Conservation (phyloP, 345 rosid species). For the Bruguiera parviflora region DNA sequence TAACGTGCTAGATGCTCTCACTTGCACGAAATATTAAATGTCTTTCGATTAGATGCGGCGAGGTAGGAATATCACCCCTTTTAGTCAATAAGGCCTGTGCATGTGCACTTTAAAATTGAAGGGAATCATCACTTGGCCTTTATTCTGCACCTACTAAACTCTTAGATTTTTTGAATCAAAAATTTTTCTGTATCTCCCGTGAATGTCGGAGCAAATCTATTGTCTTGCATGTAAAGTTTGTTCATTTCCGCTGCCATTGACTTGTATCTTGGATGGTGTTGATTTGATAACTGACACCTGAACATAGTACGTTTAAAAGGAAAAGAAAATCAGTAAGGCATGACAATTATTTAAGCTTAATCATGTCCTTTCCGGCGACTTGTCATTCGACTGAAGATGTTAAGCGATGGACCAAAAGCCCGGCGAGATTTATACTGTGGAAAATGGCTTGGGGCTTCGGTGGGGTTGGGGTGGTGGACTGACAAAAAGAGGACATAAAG, state of each 20-base stretch:
- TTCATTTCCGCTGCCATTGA: conserved; percentile 24
- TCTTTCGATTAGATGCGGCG: neutral
- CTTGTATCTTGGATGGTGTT: conserved; percentile 2
- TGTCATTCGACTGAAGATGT: neutral
- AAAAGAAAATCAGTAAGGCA: neutral
- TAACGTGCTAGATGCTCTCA: too few species aligned
- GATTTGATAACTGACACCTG: neutral
- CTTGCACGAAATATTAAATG: neutral
- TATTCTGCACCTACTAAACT: conserved; percentile 18
- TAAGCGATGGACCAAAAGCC: neutral
- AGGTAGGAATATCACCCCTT: neutral
- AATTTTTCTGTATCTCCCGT: conserved; percentile 1
- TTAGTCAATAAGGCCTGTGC: conserved; percentile 32
- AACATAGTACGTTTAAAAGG: neutral
- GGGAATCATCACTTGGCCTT: conserved; percentile 42
- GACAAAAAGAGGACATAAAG: conserved; percentile 7
- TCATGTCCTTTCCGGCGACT: neutral
- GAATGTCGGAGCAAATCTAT: conserved; percentile 21
- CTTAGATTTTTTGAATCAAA: neutral
- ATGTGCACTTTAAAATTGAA: conserved; percentile 39
- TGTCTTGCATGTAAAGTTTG: conserved; percentile 2
- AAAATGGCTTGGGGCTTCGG: too few species aligned
- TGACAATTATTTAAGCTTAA: neutral
- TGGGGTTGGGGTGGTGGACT: too few species aligned
- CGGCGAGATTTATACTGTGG: neutral